These are phyloP conservation scores for Syzygium malaccense DNA, from an alignment of 441 rosid species.

Conservation along the genomic window DNA sequence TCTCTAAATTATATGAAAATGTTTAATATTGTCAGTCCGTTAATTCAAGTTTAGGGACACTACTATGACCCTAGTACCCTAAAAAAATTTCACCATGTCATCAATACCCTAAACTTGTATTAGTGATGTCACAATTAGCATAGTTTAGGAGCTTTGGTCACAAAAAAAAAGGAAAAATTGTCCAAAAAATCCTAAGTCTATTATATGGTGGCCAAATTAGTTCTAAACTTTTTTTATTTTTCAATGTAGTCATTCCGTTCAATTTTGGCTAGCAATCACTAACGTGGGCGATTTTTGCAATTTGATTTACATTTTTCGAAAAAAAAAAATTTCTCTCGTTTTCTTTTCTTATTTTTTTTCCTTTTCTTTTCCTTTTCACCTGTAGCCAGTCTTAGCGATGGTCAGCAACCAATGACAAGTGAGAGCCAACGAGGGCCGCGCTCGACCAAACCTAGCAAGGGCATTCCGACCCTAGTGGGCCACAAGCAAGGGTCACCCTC, in stretches of 20 bases:
- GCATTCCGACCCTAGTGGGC: fast-evolving
- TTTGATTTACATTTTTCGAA: not conserved
- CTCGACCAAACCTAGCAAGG: not conserved
- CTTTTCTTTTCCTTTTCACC: not conserved
- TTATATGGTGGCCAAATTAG: not conserved
- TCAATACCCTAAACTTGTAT: not conserved
- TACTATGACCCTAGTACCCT: not conserved
- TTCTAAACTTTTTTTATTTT: not conserved
- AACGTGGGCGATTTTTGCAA: fast-evolving
- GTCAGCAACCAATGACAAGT: not conserved
- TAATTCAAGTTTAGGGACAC: no score
- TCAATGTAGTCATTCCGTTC: not conserved
- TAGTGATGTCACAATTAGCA: not conserved
- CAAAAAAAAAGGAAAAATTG: no score
- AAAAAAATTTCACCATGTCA: not conserved
- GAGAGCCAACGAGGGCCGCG: not conserved
- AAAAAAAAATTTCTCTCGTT: no score
- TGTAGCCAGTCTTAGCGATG: fast-evolving
- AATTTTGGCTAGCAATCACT: not conserved
- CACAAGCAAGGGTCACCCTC: not conserved
- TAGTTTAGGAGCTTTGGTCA: not conserved
- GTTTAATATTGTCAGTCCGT: no score
- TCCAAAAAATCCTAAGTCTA: not conserved
- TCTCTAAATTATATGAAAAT: no score
- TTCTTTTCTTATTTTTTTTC: fast-evolving